Evolutionary conservation across 495 filamentous ascomycete species (phyloP), one percentile per base, ranked within the genome.

Genomic region (Neurospora discreta): DNA sequence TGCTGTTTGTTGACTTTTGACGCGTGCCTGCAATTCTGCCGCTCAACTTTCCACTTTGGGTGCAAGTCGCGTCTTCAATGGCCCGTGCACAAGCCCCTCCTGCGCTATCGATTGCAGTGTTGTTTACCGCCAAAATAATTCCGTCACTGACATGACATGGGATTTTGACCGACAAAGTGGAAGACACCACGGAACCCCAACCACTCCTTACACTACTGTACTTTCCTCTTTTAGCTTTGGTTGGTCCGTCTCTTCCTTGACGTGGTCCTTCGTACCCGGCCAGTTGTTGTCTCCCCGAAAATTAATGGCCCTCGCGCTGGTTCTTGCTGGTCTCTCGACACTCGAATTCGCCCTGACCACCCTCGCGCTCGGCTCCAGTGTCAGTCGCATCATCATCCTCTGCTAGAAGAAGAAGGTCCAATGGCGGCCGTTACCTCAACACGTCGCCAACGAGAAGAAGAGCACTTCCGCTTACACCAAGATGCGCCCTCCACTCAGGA

Each of bases 391-490:
- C 73, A 16, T 70, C 73, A 20, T 67, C 71, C 46, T 58, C 3
- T 71, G 1, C 26, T 33, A 30, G 0, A 60, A 40, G 33, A 39
- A 71, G 9, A 71, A n/a, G 42, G 42, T 44, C 42, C 42, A 44
- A 80, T 79, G 78, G 76, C 75, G 39, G 72, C 77, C n/a, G 39
- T 68, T 43, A 69, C 68, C 9, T 58, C 72, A 58, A 70, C 71
- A 43, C 71, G 72, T 38, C 76, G 75, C 70, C 73, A 70, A 8
- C 76, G 73, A 69, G 74, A 69, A 5, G 78, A 80, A 69, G 76
- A 80, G 42, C 73, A 79, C 5, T 84, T 85, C 70, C 75, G 74
- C 5, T 84, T 83, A 38, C 83, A 84, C 70, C 80, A 84, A 40
- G 80, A 82, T 73, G 76, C 73, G 1, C 75, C 77, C 4, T 79